phyloP scores from a whole-genome alignment of 352 stramenopile genomes.

The Pythium dissimile region DNA sequence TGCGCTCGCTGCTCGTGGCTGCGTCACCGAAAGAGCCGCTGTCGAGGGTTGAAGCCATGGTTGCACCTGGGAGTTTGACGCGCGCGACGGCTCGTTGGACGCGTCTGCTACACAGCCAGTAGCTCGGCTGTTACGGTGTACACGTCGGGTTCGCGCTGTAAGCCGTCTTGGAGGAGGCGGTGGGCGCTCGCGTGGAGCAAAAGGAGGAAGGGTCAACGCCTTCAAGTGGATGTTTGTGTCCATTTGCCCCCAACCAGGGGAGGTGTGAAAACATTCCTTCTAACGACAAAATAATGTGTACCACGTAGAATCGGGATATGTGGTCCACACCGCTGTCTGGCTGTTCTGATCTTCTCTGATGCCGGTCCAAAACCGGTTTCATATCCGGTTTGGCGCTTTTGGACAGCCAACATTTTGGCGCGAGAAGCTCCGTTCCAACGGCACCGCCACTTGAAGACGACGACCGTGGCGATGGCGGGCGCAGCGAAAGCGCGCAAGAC shows the following conservation, averaged over 20 bases:
- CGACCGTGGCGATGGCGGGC: neutral
- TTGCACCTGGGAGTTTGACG: neutral
- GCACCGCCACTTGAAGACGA: no score
- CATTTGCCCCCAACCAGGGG: no score
- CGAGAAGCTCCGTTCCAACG: constrained; percentile 4
- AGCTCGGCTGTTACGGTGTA: neutral
- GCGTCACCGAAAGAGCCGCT: neutral
- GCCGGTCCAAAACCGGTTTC: constrained; percentile 6
- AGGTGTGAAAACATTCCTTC: no score
- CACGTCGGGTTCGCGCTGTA: neutral
- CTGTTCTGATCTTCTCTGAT: no score
- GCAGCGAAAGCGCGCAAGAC: constrained; percentile 24
- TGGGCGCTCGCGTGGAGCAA: no score
- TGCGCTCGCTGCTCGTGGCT: neutral
- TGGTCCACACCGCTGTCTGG: constrained; percentile 1
- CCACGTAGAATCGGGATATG: no score
- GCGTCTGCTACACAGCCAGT: neutral
- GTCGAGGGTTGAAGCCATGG: neutral
- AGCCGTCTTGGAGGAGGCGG: neutral
- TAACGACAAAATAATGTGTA: no score
- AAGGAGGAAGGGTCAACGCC: no score
- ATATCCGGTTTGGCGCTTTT: constrained; percentile 7
- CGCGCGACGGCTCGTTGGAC: neutral
- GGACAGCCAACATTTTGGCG: constrained; percentile 13
- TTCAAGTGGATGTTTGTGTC: no score